Conservation (phyloP, 139 green algal genomes). For the Picochlorum sp. region DNA sequence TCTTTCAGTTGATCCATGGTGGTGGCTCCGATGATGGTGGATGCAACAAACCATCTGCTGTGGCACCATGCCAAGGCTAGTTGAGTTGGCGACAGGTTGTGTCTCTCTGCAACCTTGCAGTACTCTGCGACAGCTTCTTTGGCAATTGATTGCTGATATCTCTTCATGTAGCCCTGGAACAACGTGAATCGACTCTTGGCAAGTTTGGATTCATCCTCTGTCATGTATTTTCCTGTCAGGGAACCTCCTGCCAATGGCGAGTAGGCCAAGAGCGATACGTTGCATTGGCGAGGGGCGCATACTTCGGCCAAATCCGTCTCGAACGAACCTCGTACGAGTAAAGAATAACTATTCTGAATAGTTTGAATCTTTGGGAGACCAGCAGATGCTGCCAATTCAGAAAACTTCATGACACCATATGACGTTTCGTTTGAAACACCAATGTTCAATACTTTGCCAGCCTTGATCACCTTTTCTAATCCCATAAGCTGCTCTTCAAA, state of each 20-base stretch:
- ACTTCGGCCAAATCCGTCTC: constrained; percentile 84
- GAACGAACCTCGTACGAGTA: constrained; percentile 54
- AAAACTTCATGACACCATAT: constrained; percentile 74
- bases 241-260: constrained; percentile 52
- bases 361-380: constrained; percentile 63
- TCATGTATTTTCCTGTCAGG: constrained; percentile 63
- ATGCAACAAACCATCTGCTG: constrained; percentile 48
- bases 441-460: constrained; percentile 82
- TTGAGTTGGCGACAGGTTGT: constrained; percentile 66
- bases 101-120: constrained; percentile 50
- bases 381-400: constrained; percentile 32
- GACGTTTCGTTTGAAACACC: constrained; percentile 87
- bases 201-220: constrained; percentile 8
- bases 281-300: constrained; percentile 31
- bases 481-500: constrained; percentile 84
- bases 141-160: constrained; percentile 45
- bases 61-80: constrained; percentile 78
- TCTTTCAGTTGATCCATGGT: constrained; percentile 78
- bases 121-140: constrained; percentile 59
- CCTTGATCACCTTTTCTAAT: constrained; percentile 66
- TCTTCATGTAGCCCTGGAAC: constrained; percentile 66
- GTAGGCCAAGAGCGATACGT: constrained; percentile 85
- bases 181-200: constrained; percentile 59
- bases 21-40: constrained; percentile 88
- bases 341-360: constrained; percentile 72